Conservation (phyloP, 2,329 filamentous ascomycete species). For the Endoconidiophora polonica region DNA sequence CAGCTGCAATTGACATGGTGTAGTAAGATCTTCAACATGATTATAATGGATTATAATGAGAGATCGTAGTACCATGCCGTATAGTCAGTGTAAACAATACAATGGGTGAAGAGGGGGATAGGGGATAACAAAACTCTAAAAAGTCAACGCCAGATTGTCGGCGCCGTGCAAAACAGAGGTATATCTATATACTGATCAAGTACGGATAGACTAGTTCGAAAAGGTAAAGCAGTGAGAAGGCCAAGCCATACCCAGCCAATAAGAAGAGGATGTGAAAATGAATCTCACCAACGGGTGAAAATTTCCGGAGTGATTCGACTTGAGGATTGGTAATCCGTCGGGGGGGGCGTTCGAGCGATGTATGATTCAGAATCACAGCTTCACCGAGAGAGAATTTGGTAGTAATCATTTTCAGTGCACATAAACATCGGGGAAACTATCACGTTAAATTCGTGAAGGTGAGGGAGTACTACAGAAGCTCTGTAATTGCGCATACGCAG, state of each 20-base stretch:
- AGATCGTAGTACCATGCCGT: too few species aligned
- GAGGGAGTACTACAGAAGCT: conserved; percentile 15
- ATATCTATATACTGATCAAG: not conserved
- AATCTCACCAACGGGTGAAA: conserved; percentile 47
- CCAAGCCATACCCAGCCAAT: conserved; percentile 21
- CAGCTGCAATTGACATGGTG: not conserved
- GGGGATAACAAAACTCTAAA: conserved; percentile 40
- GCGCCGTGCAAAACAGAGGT: not conserved
- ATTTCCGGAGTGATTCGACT: conserved; percentile 23
- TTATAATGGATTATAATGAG: conserved; percentile 8
- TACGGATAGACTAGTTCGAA: not conserved
- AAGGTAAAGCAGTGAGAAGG: conserved; percentile 15
- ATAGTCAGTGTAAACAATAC: too few species aligned
- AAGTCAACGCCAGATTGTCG: not conserved
- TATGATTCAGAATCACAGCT: not conserved
- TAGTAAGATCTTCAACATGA: too few species aligned
- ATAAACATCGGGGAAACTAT: conserved; percentile 22
- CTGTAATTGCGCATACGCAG: conserved; percentile 18
- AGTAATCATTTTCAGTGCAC: too few species aligned
- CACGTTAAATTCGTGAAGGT: conserved; percentile 25
- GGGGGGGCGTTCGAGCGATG: too few species aligned
- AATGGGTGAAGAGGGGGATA: conserved; percentile 20
- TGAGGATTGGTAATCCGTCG: conserved; percentile 18
- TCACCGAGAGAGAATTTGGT: too few species aligned
- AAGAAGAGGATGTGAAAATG: conserved; percentile 40